Evolutionary conservation across 2,329 filamentous ascomycete genomes (phyloP), one percentile per base, ranked within the genome.

Genomic region (Fusarium continuum): DNA sequence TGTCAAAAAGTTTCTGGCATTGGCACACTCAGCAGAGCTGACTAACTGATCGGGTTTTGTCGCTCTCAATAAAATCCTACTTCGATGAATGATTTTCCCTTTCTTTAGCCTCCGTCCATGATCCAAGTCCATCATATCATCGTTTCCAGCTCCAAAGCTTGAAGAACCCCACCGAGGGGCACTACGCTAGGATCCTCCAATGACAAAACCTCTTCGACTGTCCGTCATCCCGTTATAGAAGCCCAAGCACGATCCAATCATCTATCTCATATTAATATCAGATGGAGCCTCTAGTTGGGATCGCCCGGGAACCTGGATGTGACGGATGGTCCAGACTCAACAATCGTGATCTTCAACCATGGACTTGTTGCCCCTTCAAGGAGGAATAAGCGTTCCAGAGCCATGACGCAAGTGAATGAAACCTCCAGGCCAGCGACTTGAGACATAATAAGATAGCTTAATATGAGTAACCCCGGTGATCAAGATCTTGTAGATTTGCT

Each of bases 141-240:
- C 36, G n/a, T 39, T 23, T 13, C 28, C 44, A 48, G 44, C 45
- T 61, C 23, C 39, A 40, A n/a, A 51, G 26, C 45, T 61, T 19
- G 16, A 35, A 31, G 9, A 62, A 52, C 67, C 66, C 68, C 68
- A 56, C 68, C 60, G 62, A 61, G 67, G 66, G 64, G 59, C 54
- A 65, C 35, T 40, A 43, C 34, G 34, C 26, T 20, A 53, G 41
- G 45, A 44, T 56, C 11, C 11, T 23, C 55, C 57, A 65, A 64
- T 60, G 36, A 53, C 47, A 41, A 53, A 59, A 51, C 49, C 26
- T 36, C 34, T 34, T 45, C 43, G 40, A 52, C 53, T 51, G 47
- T 49, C 53, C 56, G 54, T 59, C 61, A 61, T 65, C 47, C 55
- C 55, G 48, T 31, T 56, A 35, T 29, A 28, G 50, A 25, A 41